Conservation (phyloP, 805 yeast genomes). For the Maudiozyma barnettii region DNA sequence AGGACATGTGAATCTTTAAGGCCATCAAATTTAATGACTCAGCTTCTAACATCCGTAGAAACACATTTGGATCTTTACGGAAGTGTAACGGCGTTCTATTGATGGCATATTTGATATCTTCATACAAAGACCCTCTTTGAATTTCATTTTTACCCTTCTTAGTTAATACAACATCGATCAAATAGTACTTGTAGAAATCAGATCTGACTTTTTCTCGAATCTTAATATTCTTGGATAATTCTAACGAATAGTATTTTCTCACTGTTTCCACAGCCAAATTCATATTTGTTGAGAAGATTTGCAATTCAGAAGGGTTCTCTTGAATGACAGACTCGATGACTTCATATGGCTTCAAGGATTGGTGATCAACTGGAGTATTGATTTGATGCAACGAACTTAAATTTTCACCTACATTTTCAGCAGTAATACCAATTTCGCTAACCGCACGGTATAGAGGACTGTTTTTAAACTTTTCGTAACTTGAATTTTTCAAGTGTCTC, state of each 20-base stretch:
- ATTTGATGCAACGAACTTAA: constrained; percentile 57
- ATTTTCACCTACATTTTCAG: constrained; percentile 76
- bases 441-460: constrained; percentile 60
- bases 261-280: constrained; percentile 64
- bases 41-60: constrained; percentile 85
- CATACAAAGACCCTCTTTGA: constrained; percentile 69
- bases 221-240: constrained; percentile 70
- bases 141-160: constrained; percentile 76
- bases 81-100: constrained; percentile 74
- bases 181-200: constrained; percentile 54
- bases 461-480: constrained; percentile 56
- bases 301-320: constrained; percentile 27
- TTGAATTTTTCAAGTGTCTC: constrained; percentile 50
- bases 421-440: constrained; percentile 63
- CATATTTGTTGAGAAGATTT: constrained; percentile 39
- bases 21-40: constrained; percentile 67
- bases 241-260: constrained; percentile 66
- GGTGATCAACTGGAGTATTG: constrained; percentile 60
- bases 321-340: constrained; percentile 38
- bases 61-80: constrained; percentile 65
- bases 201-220: constrained; percentile 61
- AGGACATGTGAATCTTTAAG: constrained; percentile 45
- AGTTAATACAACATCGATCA: constrained; percentile 65
- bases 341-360: constrained; percentile 49
- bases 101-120: constrained; percentile 84